Base-by-base conservation (phyloP, 2,329 filamentous ascomycete species). In the Fusarium sterilihyphosum region DNA sequence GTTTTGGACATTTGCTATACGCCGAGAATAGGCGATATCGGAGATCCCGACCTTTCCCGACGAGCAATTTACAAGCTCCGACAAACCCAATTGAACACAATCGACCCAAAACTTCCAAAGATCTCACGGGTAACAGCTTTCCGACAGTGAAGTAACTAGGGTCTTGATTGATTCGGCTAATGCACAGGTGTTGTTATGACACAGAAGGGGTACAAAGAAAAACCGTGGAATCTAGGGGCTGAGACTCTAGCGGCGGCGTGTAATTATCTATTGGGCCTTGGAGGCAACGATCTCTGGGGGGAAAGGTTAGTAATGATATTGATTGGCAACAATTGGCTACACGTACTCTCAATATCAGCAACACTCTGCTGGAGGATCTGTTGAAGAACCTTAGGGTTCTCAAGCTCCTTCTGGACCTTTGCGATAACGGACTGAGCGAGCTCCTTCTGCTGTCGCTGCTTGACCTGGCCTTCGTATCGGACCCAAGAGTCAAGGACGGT, bases 391-490 rank as follows among this genome's bases (percentile, higher is more conserved):
- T 95, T 98, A 85, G 97, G 96, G 90, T 93, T 98, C 90, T 98
- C 94, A 68, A 99, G 92, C 90, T 98, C 96, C 92, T 98, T 98
- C 86, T 94, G 92, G 83, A 98, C 96, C 92, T 98, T 99, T 89
- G 93, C 91, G 82, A 99, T 98, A 85, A 99, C 89, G 85, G 88
- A 91, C 83, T 97, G 92, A 76, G 96, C 94, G 77, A 99, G 91
- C 90, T 99, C 96, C 86, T 90, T 92, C 91, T 99, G 96, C 89
- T 99, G 95, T 85, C 96, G 93, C 89, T 96, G 93, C 93, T 98
- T 99, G 83, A 99, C 95, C 89, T 98, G 96, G 80, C 93, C 88
- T 89, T 99, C 96, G 86, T 99, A 99, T 84, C 96, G 93, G 76
- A 98, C 95, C 97, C 96, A 99, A 67, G 95, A 98, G 85, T 99